Evolutionary conservation across 306 rosid species (phyloP), one percentile per base, ranked within the genome.

Genomic region (Vachellia collinsii): DNA sequence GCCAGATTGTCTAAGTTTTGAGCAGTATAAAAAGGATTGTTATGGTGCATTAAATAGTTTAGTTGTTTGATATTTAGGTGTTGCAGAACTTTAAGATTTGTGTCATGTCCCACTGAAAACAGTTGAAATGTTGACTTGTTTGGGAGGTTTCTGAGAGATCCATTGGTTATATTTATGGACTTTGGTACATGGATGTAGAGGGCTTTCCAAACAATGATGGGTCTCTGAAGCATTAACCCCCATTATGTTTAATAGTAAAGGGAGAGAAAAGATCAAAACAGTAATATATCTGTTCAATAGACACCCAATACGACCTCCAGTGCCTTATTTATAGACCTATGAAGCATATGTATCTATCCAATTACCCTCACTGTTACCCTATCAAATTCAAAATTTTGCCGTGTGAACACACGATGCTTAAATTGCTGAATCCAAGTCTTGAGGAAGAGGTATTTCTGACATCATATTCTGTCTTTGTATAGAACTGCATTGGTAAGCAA

Each of bases 401-500:
- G 34, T 29, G 34, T 29, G 34, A 29, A 29, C 34, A 29, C n/a
- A 14, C 4, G n/a, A 50, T 14, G 16, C 56, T 50, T 17, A 54
- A 20, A 58, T 58, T 3, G 22, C 36, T 58, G 34, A 1, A 58
- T 22, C 64, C 8, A 8, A 22, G 3, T 38, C 38, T 37, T 38
- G 71, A 37, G 47, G 23, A 65, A 37, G 46, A 17, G 17, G 37
- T 7, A 16, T 65, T 16, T 9, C 46, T 16, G 46, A 65, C 5
- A 66, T 66, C 19, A 66, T 42, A 75, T 70, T 81, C 48, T 73
- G 65, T 5, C 16, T 51, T 50, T 70, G 66, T 10, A 81, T 91
- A 89, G 92, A 85, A 88, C 70, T 90, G 94, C 83, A 56, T 90
- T 58, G 94, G 89, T 46, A 80, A 85, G 80, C 87, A 88, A 79